Evolutionary conservation across 495 filamentous ascomycete genomes (phyloP), one percentile per base, ranked within the genome.

Genomic region (Aspergillus taichungensis): DNA sequence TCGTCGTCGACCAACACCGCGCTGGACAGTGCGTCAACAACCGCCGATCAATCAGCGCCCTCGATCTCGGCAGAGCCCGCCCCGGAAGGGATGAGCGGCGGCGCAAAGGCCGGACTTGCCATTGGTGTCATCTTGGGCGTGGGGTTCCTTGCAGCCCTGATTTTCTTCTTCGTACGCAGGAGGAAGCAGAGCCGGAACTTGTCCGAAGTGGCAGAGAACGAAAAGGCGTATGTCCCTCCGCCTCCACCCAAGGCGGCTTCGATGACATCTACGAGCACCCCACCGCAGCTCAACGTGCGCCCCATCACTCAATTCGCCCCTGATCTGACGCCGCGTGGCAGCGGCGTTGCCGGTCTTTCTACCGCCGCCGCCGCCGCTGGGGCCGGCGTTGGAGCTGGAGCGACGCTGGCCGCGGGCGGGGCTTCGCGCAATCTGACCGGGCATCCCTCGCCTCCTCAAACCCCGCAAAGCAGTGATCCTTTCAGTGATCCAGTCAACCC

Each of bases 251-350:
- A 54, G 34, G 50, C 47, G 6, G 43, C 50, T 24, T 38, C 43
- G 1, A 37, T 37, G 42, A 29, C 54, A 13, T 58, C 64, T 48
- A 64, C 75, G 9, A 74, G 71, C 37, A 82, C 80, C 12, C 85
- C 91, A 3, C 90, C 92, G 6, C 79, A 81, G 43, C 73, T 97
- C 35, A 94, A 88, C 53, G 74, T 95, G 40, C 83, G 88, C 32
- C 92, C 90, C 0, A 77, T 94, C 30, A 91, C 88, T 43, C 82
- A 94, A 54, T 94, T 97, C 61, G 73, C 84, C 9, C 89, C 89
- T 7, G 82, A 78, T 47, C 69, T 88, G 34, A 63, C 43, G 49
- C 55, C 31, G 66, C 68, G 45, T 53, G 64, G 56, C 57, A 65
- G 56, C 12, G 42, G 40, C 29, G 46, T 50, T n/a, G 59, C 66